Base-by-base conservation (phyloP, 805 yeast genomes). In the Metschnikowia noctiluminum region DNA sequence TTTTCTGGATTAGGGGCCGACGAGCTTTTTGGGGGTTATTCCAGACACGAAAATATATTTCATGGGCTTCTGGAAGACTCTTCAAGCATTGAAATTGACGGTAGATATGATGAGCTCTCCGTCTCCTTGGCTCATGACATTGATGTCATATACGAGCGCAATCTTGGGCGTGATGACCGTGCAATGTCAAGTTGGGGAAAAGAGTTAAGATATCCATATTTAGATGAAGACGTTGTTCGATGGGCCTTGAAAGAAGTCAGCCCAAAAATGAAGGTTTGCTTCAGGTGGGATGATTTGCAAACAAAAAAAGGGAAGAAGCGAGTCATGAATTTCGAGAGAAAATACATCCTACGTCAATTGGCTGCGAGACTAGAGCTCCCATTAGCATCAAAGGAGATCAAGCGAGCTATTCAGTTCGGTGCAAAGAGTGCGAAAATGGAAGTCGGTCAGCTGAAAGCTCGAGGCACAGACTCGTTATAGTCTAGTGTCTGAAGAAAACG, bases 1-100 rank as follows among this genome's bases (percentile, higher is more conserved):
- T 71, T 94, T 34, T 88, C 96, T 46, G 99, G 99, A 0, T 73
- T 94, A 11, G 99, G 99, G 1, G 99, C 99, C 0, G 99, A 94
- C 68, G 99, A 94, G 65, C 68, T 94, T 15, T 91, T 87, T 71
- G 99, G 96, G 0, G 99, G 99, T 0, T 94, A 94, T 63, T 87
- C 96, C 21, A 76, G 97, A 40, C 95, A 94, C 57, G 84, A 80
- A 52, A 65, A 79, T 32, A 60, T 78, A 1, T 78, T 79, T 60
- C 68, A 70, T 7, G 61, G 51, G 13, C 38, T 56, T 12, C 59
- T 52, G 48, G 62, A 52, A 42, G 54, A 38, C 49, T 57, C 46
- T 45, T 62, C 26, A 28, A 15, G n/a, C 10, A 57, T 49, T 3
- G 56, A 55, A 27, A 47, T 66, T 7, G 13, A 3, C 1, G 44